A percentile compares a stretch with the other conserved stretches of the same genome.
phyloP scores from a whole-genome alignment of 495 filamentous ascomycete genomes.

The Darksidea phi region DNA sequence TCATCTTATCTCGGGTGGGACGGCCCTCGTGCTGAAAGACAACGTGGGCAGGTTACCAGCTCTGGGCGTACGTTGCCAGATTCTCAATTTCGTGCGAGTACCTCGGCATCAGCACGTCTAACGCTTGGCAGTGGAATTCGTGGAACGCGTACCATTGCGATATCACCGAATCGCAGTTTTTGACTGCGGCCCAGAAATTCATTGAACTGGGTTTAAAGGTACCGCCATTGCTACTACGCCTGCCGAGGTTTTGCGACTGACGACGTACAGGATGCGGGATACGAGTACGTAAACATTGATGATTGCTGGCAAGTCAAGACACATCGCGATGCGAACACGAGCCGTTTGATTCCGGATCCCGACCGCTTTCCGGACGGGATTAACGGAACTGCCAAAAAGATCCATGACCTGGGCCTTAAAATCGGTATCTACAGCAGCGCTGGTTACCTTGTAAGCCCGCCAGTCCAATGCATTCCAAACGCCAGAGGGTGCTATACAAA shows the following conservation, averaged over 20 bases:
- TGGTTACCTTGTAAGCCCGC: slow-evolving; percentile 41
- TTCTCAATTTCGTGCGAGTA: neutral
- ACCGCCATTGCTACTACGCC: neutral
- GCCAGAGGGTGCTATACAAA: too few relatives aligned
- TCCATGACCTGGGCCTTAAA: slow-evolving; percentile 42
- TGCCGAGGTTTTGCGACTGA: neutral
- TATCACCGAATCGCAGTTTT: slow-evolving; percentile 38
- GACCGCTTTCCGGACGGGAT: slow-evolving; percentile 41
- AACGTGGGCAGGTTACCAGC: slow-evolving; percentile 51
- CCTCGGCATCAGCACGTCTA: neutral
- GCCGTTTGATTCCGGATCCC: slow-evolving; percentile 56
- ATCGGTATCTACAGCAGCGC: slow-evolving; percentile 48
- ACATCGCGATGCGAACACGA: slow-evolving; percentile 34
- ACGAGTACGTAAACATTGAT: slow-evolving; percentile 42
- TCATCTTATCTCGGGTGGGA: neutral
- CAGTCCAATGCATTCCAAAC: too few relatives aligned
- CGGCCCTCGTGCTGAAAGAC: neutral
- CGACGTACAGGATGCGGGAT: slow-evolving; percentile 34
- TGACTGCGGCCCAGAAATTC: slow-evolving; percentile 35
- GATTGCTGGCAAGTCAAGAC: slow-evolving; percentile 41
- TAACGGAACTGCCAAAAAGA: slow-evolving; percentile 30
- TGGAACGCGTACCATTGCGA: slow-evolving; percentile 50
- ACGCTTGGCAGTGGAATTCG: slow-evolving; percentile 50
- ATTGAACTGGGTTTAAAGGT: slow-evolving; percentile 40
- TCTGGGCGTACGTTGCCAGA: slow-evolving; percentile 43